phyloP scores from a whole-genome alignment of 495 filamentous ascomycete species.

The Physcia stellaris region DNA sequence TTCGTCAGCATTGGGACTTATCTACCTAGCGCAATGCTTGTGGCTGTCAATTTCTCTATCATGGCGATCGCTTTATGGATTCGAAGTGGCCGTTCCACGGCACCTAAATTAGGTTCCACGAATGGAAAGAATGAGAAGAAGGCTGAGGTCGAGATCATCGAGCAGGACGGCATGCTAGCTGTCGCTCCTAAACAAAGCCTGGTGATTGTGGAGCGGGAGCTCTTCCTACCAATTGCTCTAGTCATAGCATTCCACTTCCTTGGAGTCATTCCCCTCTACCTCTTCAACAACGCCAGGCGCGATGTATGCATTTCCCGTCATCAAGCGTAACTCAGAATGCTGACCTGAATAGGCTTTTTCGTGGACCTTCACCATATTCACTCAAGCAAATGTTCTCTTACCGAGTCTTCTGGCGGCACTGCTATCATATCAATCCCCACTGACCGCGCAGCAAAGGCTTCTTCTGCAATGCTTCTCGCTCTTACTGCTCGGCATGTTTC shows the following conservation, averaged over 20 bases:
- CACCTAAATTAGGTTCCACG: constrained; percentile 14
- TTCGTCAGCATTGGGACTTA: constrained; percentile 99
- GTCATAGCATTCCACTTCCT: constrained; percentile 60
- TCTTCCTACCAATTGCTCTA: constrained; percentile 66
- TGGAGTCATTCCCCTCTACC: constrained; percentile 70
- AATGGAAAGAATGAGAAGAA: constrained; percentile 14
- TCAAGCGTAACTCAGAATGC: constrained; percentile 1
- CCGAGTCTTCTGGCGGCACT: constrained; percentile 41
- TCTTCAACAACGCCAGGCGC: constrained; percentile 64
- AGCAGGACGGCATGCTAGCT: constrained; percentile 19
- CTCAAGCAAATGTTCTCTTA: constrained; percentile 42
- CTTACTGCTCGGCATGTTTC: constrained; percentile 76
- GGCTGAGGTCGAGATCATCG: constrained; percentile 17
- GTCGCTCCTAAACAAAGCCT: constrained; percentile 20
- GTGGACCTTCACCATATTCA: constrained; percentile 41
- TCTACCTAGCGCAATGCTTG: constrained; percentile 87
- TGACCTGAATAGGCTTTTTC: neutral
- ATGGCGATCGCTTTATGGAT: constrained; percentile 90
- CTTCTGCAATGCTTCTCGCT: constrained; percentile 87
- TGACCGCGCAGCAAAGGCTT: constrained; percentile 54
- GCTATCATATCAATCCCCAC: constrained; percentile 32
- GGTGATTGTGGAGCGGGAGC: constrained; percentile 44
- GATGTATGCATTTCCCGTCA: constrained; percentile 36
- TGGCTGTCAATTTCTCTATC: constrained; percentile 89
- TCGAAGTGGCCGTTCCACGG: constrained; percentile 49